Base-by-base conservation (phyloP, 371 early-diverging fungal species). In the Mucor piriformis region DNA sequence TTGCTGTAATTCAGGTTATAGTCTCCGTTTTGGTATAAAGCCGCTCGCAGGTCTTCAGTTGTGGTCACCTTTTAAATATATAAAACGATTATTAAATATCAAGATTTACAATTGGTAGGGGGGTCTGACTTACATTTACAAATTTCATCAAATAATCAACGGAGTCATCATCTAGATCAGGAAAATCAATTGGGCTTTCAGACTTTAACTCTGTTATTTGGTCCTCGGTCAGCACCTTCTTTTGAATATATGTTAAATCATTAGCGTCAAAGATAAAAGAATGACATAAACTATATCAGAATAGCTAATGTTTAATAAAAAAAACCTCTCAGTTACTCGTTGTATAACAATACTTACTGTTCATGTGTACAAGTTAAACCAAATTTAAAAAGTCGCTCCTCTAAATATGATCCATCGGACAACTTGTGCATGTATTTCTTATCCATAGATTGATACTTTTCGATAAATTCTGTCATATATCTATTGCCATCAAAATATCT, bases 381-480 rank as follows among this genome's bases (percentile, higher is more conserved):
- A 37, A 51, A 51, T 51, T 51, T 51, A 37, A 51, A 51, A 37
- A 51, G 51, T 35, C 51, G 51, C 38, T 51, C 51, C 51, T 51
- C 37, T 37, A 51, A 21, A 51, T 51, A 51, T 37, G 51, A 51
- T 51, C 51, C 51, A 37, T 51, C 51, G 38, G 51, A 51, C 21
- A 51, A 51, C 51, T 51, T 51, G 51, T 51, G 12, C 51, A 51
- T 50, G 50, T 50, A 33, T 33, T 33, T 50, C 50, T 50, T 50
- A 50, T 51, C 51, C 51, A 51, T 51, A 51, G 51, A 51, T 23
- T 51, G 51, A 37, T 37, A 51, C 51, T 51, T 51, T 51, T 51
- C 23, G 2, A 51, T 51, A 37, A 51, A 51, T 13, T 51, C 51
- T 35, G 37, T 51, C 51, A 51, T 51, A 20, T 51, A 51, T 51